Conservation (phyloP, 169 alveolate species). For the Plasmodium knowlesi region DNA sequence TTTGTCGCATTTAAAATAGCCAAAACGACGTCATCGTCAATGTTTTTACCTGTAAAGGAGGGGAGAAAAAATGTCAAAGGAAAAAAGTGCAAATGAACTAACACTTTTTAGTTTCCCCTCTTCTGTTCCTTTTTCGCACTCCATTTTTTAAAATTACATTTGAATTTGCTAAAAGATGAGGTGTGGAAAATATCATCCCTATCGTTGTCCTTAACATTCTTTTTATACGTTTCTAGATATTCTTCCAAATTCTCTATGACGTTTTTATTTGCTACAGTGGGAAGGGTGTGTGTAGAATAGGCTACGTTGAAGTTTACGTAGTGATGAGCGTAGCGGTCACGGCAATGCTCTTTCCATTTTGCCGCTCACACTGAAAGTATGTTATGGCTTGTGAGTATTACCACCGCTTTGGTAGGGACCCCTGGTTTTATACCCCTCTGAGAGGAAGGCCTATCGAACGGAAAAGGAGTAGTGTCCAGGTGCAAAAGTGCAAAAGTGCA, state of each 20-base stretch:
- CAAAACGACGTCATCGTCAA: slow-evolving; percentile 50
- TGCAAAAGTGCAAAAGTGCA: background rate
- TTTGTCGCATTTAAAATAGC: slow-evolving; percentile 67
- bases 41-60: slow-evolving; percentile 45
- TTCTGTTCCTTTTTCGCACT: background rate
- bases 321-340: background rate
- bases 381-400: background rate
- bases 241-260: slow-evolving; percentile 68
- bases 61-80: background rate
- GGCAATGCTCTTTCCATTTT: background rate
- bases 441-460: slow-evolving; percentile 22
- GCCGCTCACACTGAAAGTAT: background rate
- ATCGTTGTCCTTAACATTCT: slow-evolving; percentile 40
- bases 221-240: slow-evolving; percentile 65
- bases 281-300: background rate
- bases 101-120: background rate
- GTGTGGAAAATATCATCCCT: slow-evolving; percentile 17
- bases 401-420: slow-evolving; percentile 8
- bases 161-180: slow-evolving; percentile 42
- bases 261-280: slow-evolving; percentile 24
- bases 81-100: background rate
- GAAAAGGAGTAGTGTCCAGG: background rate
- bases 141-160: slow-evolving; percentile 20
- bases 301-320: background rate
- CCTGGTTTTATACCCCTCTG: background rate